Base-by-base conservation (phyloP, 75 land plant species). In the Sequoiadendron giganteum region DNA sequence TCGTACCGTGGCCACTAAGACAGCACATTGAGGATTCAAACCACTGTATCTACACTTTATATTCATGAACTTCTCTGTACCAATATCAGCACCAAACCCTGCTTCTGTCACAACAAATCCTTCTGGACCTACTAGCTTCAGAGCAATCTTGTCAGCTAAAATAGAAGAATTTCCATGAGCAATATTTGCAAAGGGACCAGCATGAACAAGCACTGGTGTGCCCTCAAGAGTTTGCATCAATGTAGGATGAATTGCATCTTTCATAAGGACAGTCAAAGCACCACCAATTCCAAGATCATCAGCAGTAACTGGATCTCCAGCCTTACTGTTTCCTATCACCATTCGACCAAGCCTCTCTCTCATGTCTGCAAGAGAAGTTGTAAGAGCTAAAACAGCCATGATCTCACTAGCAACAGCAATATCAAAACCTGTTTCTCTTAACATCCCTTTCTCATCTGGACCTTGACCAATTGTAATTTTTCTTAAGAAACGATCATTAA, bases 81-180 rank as follows among this genome's bases (percentile, higher is more conserved):
- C 99, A 91, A 98, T 98, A 87, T 98, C 99, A 87, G 99, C 94
- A 75, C 99, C 99, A 90, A 98, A 98, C 42, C 99, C 99, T 38
- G 98, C 99, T 92, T 97, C 99, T 10, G 99, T 97, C 56, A 97
- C 93, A 19, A 97, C 99, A 92, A 97, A 97, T 7, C 99, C 99
- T 61, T 92, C 94, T 1, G 92, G 94, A 13, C 99, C 99, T 36
- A 97, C 99, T 19, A 97, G 88, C 88, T 97, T 97, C 72, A 96
- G 85, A 8, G 99, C 98, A 91, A 97, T 96, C 85, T 97, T 96
- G 87, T 97, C 98, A 18, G 99, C 99, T n/a, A 97, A 94, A 76
- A 98, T 90, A n/a, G 99, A 98, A 72, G 99, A 98, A 86, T 98
- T 98, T 14, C 99, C 99, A 92, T 98, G 99, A 30, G 99, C 99